Base-by-base conservation (phyloP, 2,329 filamentous ascomycete species). In the Penicillium sp. region DNA sequence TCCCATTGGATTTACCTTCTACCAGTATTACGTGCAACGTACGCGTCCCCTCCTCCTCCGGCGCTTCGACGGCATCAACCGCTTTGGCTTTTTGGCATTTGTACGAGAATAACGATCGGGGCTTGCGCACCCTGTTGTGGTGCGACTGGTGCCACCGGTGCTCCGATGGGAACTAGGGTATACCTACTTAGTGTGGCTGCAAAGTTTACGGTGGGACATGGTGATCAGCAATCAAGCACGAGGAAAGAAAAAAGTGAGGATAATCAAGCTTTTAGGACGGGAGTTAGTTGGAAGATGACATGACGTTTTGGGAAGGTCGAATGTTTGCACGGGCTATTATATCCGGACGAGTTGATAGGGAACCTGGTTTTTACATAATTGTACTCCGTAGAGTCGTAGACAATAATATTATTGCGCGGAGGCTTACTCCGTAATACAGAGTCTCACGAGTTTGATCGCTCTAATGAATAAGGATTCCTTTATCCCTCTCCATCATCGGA, bases 31-130 rank as follows among this genome's bases (percentile, higher is more conserved):
- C 53, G 37, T 40, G 56, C 44, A 40, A 37, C 33, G 3, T 57
- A 58, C 45, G 56, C 56, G 55, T 57, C 55, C 45, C 19, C 38
- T 7, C 38, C 30, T 28, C 53, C 19, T 3, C 12, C 38, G 38
- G 28, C 28, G 28, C 28, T 33, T 15, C n/a, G 22, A 17, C 44
- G 38, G 24, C n/a, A 38, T 19, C 15, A 26, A 7, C 51, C 24
- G 15, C 45, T 49, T 24, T 49, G 45, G 45, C 24, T 49, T 28
- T 49, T 30, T n/a, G 10, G 8, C 15, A 28, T 49, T 24, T 49
- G 45, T n/a, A 49, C 45, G 24, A 28, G 37, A 28, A 53, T 53
- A 37, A 22, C 30, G 28, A n/a, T 49, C 45, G 3, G 45, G 24
- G 26, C 26, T 19, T 49, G 26, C 24, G 17, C 24, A 19, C 45